phyloP scores from a whole-genome alignment of 208 protist genomes.

The Trypanosoma conorhini region DNA sequence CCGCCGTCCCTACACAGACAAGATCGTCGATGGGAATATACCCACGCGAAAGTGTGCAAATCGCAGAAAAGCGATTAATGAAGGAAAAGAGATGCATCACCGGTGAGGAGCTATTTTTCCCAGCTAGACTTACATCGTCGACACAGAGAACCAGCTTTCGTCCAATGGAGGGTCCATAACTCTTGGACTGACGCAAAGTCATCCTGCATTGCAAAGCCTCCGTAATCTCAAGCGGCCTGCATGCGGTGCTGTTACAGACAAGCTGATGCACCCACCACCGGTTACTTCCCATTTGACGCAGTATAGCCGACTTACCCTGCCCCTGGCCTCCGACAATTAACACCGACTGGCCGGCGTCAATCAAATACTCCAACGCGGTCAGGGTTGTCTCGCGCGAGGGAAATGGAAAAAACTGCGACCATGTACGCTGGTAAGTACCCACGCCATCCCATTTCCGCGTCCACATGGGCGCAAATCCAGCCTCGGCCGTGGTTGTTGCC shows the following conservation, averaged over 20 bases:
- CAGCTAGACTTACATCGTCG: constrained; percentile 80
- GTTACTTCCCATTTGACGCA: constrained; percentile 53
- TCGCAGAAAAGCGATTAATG: constrained; percentile 58
- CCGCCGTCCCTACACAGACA: constrained; percentile 49
- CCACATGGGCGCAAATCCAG: constrained; percentile 22
- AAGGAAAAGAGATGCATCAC: constrained; percentile 64
- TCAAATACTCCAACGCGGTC: constrained; percentile 64
- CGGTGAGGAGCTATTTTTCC: constrained; percentile 26
- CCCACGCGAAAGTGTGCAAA: constrained; percentile 63
- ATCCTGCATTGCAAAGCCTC: constrained; percentile 57
- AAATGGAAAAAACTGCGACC: constrained; percentile 58
- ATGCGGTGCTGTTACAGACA: constrained; percentile 48
- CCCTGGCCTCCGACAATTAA: constrained; percentile 49
- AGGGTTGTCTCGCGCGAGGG: constrained; percentile 57
- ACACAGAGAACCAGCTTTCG: constrained; percentile 80
- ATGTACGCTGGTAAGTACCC: constrained; percentile 42
- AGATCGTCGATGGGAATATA: constrained; percentile 58
- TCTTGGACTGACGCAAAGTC: constrained; percentile 40
- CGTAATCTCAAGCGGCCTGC: constrained; percentile 50
- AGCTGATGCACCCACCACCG: constrained; percentile 61
- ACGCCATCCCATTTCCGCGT: background rate
- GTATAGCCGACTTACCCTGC: constrained; percentile 73
- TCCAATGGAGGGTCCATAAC: constrained; percentile 61
- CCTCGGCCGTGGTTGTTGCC: constrained; percentile 16
- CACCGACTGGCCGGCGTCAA: constrained; percentile 77